Conservation (phyloP, 352 stramenopile genomes). For the Phytophthora sojae region DNA sequence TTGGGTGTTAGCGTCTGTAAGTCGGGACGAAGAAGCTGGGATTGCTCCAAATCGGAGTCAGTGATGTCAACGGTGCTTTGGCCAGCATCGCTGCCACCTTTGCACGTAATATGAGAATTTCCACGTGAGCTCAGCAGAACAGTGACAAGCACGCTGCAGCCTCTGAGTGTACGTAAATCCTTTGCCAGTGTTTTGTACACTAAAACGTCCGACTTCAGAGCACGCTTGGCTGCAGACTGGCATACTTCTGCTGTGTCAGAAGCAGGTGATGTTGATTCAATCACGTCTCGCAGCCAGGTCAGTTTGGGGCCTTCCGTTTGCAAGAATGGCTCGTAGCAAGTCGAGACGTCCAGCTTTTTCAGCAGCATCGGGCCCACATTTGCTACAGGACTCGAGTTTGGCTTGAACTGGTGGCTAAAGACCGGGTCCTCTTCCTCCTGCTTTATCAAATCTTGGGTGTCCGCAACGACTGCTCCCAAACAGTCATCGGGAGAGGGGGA, state of each 20-base stretch:
- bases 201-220: conserved; percentile 5
- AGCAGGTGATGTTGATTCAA: conserved; percentile 8
- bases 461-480: neutral
- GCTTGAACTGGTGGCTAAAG: neutral
- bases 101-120: conserved; percentile 39
- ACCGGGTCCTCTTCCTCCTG: conserved; percentile 2
- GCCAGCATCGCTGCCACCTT: conserved; percentile 5
- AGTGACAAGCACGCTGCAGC: conserved; percentile 24
- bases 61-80: conserved; percentile 27
- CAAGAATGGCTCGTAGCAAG: conserved; percentile 37
- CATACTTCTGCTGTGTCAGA: neutral
- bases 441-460: neutral
- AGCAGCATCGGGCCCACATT: conserved; percentile 5
- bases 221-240: neutral
- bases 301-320: conserved; percentile 29
- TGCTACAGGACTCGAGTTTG: neutral
- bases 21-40: conserved; percentile 38
- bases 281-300: conserved; percentile 21
- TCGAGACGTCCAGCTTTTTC: conserved; percentile 19
- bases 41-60: conserved; percentile 28
- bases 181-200: conserved; percentile 63
- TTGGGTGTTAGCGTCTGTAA: conserved; percentile 42
- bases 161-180: conserved; percentile 35
- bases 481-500: conserved; percentile 14
- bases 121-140: conserved; percentile 53